Evolutionary conservation across 345 rosid species (phyloP), one percentile per base, ranked within the genome.

Genomic region (Linum tenue): DNA sequence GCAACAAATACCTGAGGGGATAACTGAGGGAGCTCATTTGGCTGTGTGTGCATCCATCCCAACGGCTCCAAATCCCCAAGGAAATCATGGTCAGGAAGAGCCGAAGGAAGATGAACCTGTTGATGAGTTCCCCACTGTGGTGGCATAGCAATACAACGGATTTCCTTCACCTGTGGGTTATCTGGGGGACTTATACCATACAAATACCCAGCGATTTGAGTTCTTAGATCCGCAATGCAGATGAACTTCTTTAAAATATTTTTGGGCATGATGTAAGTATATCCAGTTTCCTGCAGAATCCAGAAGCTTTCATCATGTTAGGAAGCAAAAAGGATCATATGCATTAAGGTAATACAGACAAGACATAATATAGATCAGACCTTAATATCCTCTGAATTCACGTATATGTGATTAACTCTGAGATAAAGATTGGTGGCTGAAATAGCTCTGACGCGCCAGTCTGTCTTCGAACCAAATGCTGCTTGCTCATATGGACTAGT

Each of bases 11-110:
- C 97, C 87, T 88, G 96, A 56, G 99, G 99, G 7, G 99, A 95
- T 59, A 95, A 65, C 67, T 95, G 99, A 40, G 99, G 97, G 66
- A 95, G 95, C 82, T 95, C 99, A 61, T 95, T 95, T 5, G 97
- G 99, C 56, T 95, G 99, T 10, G 99, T 95, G 76, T 95, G 99
- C 89, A 95, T 81, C 97, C 96, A 95, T 69, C 99, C 99, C 81
- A 94, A 62, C 44, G 99, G 99, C 86, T 94, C 99, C 41, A 94
- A 81, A 77, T 91, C 97, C 39, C 78, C 86, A 40, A 94, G 65
- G 82, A 90, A 90, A 55, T 88, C 97, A 69, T 94, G 96, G 75
- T 94, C 99, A 37, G 97, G 97, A 60, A 94, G 97, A 53, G 91
- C 71, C 1, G 88, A 84, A 16, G 99, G 99, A 40, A 94, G 82